phyloP scores from a whole-genome alignment of 2,329 filamentous ascomycete genomes.

The Diaporthe sp. region DNA sequence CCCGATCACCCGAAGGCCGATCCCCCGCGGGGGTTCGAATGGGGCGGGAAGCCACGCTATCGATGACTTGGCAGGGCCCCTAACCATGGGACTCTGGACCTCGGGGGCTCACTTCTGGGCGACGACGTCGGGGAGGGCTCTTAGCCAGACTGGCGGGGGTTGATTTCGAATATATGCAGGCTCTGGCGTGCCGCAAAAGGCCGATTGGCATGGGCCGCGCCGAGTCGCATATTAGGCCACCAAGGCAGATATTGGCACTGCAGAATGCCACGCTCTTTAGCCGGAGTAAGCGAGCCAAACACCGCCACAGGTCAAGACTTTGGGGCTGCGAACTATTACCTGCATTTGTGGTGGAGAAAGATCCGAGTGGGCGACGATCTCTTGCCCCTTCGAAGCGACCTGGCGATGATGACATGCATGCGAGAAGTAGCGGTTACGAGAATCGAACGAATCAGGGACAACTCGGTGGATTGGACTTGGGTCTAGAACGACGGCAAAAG shows the following conservation, averaged over 20 bases:
- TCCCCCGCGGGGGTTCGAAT: background rate
- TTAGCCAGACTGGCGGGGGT: constrained; percentile 1
- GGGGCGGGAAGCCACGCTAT: background rate
- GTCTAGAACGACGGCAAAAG: background rate
- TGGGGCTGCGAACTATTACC: background rate
- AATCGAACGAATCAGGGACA: constrained; percentile 2
- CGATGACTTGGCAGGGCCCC: background rate
- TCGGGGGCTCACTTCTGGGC: background rate
- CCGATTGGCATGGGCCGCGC: constrained; percentile 3
- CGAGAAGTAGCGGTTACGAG: background rate
- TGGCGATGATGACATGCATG: constrained; percentile 14
- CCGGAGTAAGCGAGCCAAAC: constrained; percentile 5
- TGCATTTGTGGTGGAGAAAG: background rate
- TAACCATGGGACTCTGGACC: background rate
- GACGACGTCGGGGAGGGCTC: background rate
- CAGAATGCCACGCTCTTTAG: background rate
- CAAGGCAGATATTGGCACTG: background rate
- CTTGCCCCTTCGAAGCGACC: background rate
- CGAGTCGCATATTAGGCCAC: constrained; percentile 10
- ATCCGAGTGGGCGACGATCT: background rate
- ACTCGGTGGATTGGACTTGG: background rate
- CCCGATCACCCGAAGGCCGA: constrained; percentile 5
- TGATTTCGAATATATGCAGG: constrained; percentile 13
- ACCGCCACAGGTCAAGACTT: background rate
- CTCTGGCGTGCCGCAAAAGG: constrained; percentile 4